Percentiles rank a stretch among this genome's conserved stretches.
Conservation (phyloP, 1,284 basidiomycete genomes). For the Marasmius tenuissimus region DNA sequence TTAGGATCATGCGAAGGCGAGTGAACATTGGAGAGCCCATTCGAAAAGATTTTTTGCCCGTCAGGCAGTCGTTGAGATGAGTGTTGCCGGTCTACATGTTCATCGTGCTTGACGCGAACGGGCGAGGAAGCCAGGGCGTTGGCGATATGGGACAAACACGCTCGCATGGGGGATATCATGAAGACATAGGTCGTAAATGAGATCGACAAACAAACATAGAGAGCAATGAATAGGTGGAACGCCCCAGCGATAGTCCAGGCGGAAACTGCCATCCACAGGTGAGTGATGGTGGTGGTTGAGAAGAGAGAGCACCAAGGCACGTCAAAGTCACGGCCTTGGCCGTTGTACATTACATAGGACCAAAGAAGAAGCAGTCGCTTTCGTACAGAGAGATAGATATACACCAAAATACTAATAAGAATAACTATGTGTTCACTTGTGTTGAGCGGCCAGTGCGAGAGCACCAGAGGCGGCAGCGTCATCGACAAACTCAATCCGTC, state of each 20-base stretch:
- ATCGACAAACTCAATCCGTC: slow-evolving; percentile 61
- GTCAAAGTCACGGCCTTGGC: not conserved
- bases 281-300: not conserved
- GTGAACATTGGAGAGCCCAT: not conserved
- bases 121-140: slow-evolving; percentile 3
- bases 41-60: slow-evolving; percentile 7
- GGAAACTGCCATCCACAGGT: not conserved
- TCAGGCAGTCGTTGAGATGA: not conserved
- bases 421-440: not conserved
- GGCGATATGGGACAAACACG: slow-evolving; percentile 13
- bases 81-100: not conserved
- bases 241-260: not conserved
- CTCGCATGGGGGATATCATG: slow-evolving; percentile 18
- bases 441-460: slow-evolving; percentile 38
- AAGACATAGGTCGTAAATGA: slow-evolving; percentile 34
- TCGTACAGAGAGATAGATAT: not conserved
- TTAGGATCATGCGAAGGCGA: not conserved
- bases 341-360: too few relatives aligned
- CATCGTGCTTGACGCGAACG: not conserved
- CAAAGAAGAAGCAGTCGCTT: not conserved
- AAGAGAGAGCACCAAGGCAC: not conserved
- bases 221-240: slow-evolving; percentile 11
- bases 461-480: slow-evolving; percentile 70
- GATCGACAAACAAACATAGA: slow-evolving; percentile 30
- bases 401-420: not conserved